Conservation (phyloP, 805 yeast species). For the Candida loeiensis region DNA sequence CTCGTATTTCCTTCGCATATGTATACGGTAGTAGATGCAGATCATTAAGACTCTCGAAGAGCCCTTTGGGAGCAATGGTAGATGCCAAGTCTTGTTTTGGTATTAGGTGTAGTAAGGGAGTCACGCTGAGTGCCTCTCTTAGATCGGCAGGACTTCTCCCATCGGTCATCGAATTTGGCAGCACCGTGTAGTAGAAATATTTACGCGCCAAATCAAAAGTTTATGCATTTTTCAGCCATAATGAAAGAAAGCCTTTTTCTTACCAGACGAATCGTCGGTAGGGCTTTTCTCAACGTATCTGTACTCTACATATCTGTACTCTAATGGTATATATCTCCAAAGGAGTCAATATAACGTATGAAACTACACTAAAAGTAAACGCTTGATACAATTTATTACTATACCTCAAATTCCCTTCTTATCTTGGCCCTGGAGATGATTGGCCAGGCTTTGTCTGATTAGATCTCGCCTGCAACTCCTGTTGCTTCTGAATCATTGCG, state of each 20-base stretch:
- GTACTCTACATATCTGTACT: too few relatives aligned
- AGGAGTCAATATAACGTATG: too few relatives aligned
- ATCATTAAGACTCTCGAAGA: constrained; percentile 14
- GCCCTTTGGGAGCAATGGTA: constrained; percentile 7
- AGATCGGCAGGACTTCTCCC: constrained; percentile 16
- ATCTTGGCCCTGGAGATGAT: background rate
- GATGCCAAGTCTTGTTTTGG: constrained; percentile 24
- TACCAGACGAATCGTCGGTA: too few relatives aligned
- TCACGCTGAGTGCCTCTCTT: constrained; percentile 22
- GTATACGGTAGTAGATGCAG: constrained; percentile 11
- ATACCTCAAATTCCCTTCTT: too few relatives aligned
- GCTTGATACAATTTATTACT: background rate
- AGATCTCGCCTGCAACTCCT: constrained; percentile 14
- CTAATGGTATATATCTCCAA: too few relatives aligned
- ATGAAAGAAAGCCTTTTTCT: too few relatives aligned
- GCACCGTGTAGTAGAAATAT: background rate
- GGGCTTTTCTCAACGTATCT: too few relatives aligned
- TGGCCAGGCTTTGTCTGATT: background rate
- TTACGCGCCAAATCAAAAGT: constrained; percentile 5
- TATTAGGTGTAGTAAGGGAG: constrained; percentile 28
- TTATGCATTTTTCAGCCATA: background rate
- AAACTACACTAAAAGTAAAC: background rate
- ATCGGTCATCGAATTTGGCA: background rate
- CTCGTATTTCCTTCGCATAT: background rate
- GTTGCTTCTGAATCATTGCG: constrained; percentile 31